These are phyloP conservation scores for Vanderwaltozyma yarrowii DNA, from an alignment of 805 yeast species.

Conservation along the genomic window DNA sequence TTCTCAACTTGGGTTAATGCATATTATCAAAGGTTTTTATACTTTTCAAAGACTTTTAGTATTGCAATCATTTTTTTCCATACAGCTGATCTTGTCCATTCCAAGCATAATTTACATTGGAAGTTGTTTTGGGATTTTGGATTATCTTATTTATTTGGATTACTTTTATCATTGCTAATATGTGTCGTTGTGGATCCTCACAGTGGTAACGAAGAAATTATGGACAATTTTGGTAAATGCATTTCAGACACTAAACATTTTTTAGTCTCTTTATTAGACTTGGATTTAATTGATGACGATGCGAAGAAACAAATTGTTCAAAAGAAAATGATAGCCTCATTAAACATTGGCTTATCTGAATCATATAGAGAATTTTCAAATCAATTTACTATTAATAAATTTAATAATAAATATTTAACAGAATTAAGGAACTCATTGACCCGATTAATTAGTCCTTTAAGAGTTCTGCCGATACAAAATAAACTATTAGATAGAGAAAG, in stretches of 20 bases:
- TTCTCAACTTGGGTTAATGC: conserved; percentile 35
- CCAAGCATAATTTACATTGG: conserved; percentile 24
- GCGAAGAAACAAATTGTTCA: conserved; percentile 17
- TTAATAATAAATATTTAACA: conserved; percentile 26
- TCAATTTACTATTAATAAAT: conserved; percentile 31
- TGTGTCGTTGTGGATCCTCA: conserved; percentile 33
- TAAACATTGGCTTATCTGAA: conserved; percentile 31
- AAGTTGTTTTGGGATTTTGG: conserved; percentile 32
- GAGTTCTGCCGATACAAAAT: conserved; percentile 30
- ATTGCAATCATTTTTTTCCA: conserved; percentile 31
- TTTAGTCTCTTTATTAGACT: conserved; percentile 16
- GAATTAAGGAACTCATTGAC: conserved; percentile 35
- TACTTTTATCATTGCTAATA: conserved; percentile 29
- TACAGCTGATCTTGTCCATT: conserved; percentile 16
- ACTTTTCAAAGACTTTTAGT: conserved; percentile 30
- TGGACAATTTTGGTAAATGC: conserved; percentile 19
- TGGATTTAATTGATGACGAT: conserved; percentile 7
- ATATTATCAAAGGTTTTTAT: conserved; percentile 32
- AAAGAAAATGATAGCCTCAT: conserved; percentile 23
- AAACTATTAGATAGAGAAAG: conserved; percentile 15
- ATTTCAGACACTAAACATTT: conserved; percentile 18
- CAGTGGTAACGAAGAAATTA: conserved; percentile 30
- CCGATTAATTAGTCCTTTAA: conserved; percentile 30
- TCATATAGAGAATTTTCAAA: conserved; percentile 35
- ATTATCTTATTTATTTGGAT: conserved; percentile 37